These are phyloP conservation scores for Penicillium fuscoglaucum DNA, from an alignment of 2,329 filamentous ascomycete species.

Conservation along the genomic window DNA sequence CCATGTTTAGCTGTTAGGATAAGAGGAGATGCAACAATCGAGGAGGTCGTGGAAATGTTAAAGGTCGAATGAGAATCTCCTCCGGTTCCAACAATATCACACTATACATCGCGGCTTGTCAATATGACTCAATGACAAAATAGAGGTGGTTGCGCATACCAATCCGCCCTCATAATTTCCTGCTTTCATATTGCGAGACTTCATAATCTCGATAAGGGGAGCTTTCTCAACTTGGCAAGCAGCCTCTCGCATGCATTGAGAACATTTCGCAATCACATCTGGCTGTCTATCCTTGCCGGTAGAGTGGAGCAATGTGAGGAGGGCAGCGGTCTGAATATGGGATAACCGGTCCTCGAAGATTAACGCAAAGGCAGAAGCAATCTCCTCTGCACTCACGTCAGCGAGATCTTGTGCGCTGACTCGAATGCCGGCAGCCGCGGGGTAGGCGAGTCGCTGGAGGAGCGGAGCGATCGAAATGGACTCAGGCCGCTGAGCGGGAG, in stretches of 20 bases:
- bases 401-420: slow-evolving; percentile 81
- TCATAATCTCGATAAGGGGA: slow-evolving; percentile 62
- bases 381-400: slow-evolving; percentile 74
- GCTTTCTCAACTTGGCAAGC: slow-evolving; percentile 69
- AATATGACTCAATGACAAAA: neutral
- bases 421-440: slow-evolving; percentile 44
- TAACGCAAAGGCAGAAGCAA: slow-evolving; percentile 83
- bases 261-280: slow-evolving; percentile 83
- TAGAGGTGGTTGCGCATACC: slow-evolving; percentile 53
- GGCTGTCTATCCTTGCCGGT: slow-evolving; percentile 80
- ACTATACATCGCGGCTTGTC: slow-evolving; percentile 43
- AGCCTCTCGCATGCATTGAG: slow-evolving; percentile 77
- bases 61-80: slow-evolving; percentile 97
- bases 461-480: slow-evolving; percentile 50
- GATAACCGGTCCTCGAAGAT: slow-evolving; percentile 90
- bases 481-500: slow-evolving; percentile 32
- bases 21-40: slow-evolving; percentile 83
- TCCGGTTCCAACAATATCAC: slow-evolving; percentile 96
- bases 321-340: slow-evolving; percentile 80
- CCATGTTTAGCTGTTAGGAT: slow-evolving; percentile 92
- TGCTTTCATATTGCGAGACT: slow-evolving; percentile 61
- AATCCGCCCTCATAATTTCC: slow-evolving; percentile 80
- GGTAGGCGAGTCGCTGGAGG: slow-evolving; percentile 49
- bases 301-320: slow-evolving; percentile 90
- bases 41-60: slow-evolving; percentile 95